Base-by-base conservation (phyloP, 2,329 filamentous ascomycete genomes). In the Sclerotinia minor region DNA sequence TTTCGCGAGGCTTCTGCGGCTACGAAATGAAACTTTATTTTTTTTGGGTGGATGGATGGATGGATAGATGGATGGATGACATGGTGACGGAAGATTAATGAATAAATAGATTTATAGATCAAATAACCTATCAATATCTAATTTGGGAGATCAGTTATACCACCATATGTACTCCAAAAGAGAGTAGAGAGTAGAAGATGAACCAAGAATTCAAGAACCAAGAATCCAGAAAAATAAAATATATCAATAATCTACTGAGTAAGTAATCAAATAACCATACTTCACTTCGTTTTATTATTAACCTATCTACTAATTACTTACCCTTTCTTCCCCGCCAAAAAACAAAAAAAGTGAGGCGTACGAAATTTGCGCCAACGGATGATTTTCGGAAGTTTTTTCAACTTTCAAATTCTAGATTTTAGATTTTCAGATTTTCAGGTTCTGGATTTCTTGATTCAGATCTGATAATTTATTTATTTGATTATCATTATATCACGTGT, bases 81-180 rank as follows among this genome's bases (percentile, higher is more conserved):
- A 41, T n/a, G n/a, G n/a, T n/a, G n/a, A n/a, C n/a, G 44, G 52
- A 58, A 24, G 64, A 49, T 15, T 58, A 65, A 32, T 32, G 6
- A 32, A 32, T 65, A n/a, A n/a, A n/a, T n/a, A n/a, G n/a, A n/a
- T n/a, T n/a, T n/a, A n/a, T n/a, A 29, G 64, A 58, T 58, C 64
- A 65, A 65, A 65, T 52, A n/a, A n/a, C n/a, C n/a, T n/a, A 57
- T 65, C 53, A 53, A 65, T 65, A n/a, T n/a, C n/a, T n/a, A 65
- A 53, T 59, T 59, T 65, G 13, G 64, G 44, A 65, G 63, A 65
- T 65, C 63, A 44, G 44, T 29, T 6, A n/a, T n/a, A n/a, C n/a
- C n/a, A n/a, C n/a, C n/a, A n/a, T n/a, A n/a, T n/a, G n/a, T n/a
- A n/a, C n/a, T n/a, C n/a, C n/a, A n/a, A n/a, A n/a, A n/a, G n/a